Evolutionary conservation across 1,139 yeast species (phyloP).

Genomic region (Debaryomyces sp.): DNA sequence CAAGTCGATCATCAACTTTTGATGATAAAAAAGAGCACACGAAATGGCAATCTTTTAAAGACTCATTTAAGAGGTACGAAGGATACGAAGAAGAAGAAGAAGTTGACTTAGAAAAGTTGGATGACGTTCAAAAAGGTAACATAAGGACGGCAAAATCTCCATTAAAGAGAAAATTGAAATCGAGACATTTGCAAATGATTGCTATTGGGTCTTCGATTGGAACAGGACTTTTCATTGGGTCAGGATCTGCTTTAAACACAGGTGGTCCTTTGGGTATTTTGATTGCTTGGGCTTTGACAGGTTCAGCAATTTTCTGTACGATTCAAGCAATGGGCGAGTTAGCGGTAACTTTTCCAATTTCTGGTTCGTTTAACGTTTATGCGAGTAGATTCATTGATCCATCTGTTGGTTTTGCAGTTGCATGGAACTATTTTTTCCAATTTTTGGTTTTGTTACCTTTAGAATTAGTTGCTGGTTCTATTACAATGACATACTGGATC

Average conservation of each 20-base stretch:
- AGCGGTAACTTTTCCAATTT: conserved; percentile 35
- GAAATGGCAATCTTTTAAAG: conserved; percentile 42
- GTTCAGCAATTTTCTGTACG: conserved; percentile 32
- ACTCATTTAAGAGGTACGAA: conserved; percentile 42
- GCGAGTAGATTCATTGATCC: conserved; percentile 38
- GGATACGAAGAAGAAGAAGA: conserved; percentile 23
- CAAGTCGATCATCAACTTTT: not conserved
- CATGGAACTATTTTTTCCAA: conserved; percentile 36
- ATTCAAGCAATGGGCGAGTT: conserved; percentile 40
- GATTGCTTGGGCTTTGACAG: conserved; percentile 35
- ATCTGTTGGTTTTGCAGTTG: conserved; percentile 38
- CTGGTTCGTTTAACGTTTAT: conserved; percentile 36
- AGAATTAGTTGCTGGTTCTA: conserved; percentile 36
- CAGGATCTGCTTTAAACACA: conserved; percentile 58
- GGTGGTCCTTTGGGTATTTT: conserved; percentile 73
- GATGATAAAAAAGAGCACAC: conserved; percentile 12
- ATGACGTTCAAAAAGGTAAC: conserved; percentile 14
- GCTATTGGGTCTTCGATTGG: conserved; percentile 63
- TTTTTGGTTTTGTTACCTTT: conserved; percentile 32
- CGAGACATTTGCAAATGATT: conserved; percentile 55
- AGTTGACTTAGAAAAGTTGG: conserved; percentile 17
- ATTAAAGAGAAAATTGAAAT: conserved; percentile 33
- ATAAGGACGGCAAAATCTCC: conserved; percentile 26
- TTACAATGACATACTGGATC: conserved; percentile 36
- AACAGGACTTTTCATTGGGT: conserved; percentile 66